Evolutionary conservation across 164 flowering plant genomes (phyloP), one percentile per base, ranked within the genome.

Genomic region (Kingdonia uniflora): DNA sequence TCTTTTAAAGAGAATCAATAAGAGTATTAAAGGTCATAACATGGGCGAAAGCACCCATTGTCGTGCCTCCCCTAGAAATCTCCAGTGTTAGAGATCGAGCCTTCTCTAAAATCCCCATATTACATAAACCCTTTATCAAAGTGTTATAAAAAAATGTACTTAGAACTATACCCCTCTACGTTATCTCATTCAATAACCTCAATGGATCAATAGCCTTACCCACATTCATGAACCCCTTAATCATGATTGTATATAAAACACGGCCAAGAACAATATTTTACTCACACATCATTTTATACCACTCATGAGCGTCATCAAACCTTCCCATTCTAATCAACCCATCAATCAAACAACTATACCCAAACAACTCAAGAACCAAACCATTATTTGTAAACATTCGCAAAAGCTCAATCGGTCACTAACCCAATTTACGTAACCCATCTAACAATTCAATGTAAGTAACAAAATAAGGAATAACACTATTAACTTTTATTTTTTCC

Each of bases 21-120:
- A 85, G 84, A 60, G 88, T 65, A 68, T 87, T 87, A 68, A 79
- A 91, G 23, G 98, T 81, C 67, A 69, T 73, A 48, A 75, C 84
- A 57, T 95, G 73, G 41, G 95, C n/a, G 95, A 40, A 58, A 33
- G 65, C 91, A 85, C 39, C 89, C 84, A 37, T 52, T 78, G 48
- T n/a, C 63, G 57, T 2, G 98, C 96, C 57, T 85, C 85, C n/a
- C 25, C 61, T 20, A 82, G 81, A 83, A 54, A 91, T 80, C 67
- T 87, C 86, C 42, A 78, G 71, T 23, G 65, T 58, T 42, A 92
- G 87, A 25, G 87, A 82, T 12, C 51, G 68, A 41, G 95, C 94
- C 54, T 72, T 23, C 24, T 74, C 76, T 56, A 87, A 62, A 57
- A 76, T 74, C 38, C 94, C 91, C 51, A 49, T 8, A 55, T 85